Evolutionary conservation across 371 early-diverging fungal genomes (phyloP).

Genomic region (Dichotomocladium elegans): DNA sequence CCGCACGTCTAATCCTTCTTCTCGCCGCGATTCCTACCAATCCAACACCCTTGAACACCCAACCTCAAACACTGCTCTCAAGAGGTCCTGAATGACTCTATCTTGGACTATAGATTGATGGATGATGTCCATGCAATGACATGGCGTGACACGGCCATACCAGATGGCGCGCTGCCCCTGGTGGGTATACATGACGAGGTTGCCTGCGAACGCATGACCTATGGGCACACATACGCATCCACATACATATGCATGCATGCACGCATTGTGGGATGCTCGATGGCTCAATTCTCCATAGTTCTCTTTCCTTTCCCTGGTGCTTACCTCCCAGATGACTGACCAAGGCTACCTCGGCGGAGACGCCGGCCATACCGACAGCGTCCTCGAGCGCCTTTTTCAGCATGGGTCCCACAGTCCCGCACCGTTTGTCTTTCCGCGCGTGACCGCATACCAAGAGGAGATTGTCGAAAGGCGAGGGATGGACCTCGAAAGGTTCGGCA

Average conservation of each 20-base stretch:
- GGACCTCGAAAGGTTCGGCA: slow-evolving; percentile 14
- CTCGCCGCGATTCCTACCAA: not conserved
- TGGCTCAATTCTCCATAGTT: not conserved
- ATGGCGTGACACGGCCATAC: slow-evolving; percentile 42
- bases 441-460: slow-evolving; percentile 35
- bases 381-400: slow-evolving; percentile 19
- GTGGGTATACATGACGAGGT: slow-evolving; percentile 33
- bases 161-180: slow-evolving; percentile 37
- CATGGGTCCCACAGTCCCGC: slow-evolving; percentile 39
- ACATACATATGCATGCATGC: too few species aligned
- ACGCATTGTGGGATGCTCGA: too few species aligned
- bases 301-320: not conserved
- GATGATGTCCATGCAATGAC: slow-evolving; percentile 31
- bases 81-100: slow-evolving; percentile 25
- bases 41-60: slow-evolving; percentile 5
- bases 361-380: slow-evolving; percentile 7
- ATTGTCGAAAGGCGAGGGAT: slow-evolving; percentile 20
- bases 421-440: slow-evolving; percentile 30
- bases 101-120: slow-evolving; percentile 24
- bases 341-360: slow-evolving; percentile 16
- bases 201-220: slow-evolving; percentile 39
- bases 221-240: not conserved
- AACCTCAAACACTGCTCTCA: slow-evolving; percentile 33
- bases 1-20: not conserved
- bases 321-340: slow-evolving; percentile 39